Evolutionary conservation across 768 basidiomycete genomes (phyloP).

Genomic region (Hypholoma fasciculare): DNA sequence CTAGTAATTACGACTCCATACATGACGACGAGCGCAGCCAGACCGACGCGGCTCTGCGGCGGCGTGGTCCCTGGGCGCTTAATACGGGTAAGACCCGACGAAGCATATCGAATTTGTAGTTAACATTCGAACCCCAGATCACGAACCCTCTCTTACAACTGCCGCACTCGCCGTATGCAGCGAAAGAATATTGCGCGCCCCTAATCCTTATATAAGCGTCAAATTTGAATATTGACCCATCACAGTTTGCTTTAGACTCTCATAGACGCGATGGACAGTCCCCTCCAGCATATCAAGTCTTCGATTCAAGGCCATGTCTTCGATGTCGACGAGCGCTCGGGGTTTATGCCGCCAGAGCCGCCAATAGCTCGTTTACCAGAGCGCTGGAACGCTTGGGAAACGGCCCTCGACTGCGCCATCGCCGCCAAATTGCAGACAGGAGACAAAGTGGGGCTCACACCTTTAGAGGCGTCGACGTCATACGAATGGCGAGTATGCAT

Average conservation of each 20-base stretch:
- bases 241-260: too few relatives aligned
- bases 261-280: neutral
- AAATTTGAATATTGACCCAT: too few relatives aligned
- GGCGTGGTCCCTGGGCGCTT: neutral
- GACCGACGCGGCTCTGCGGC: neutral
- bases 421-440: constrained; percentile 55
- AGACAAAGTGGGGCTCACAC: constrained; percentile 44
- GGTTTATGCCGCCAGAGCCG: constrained; percentile 85
- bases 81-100: constrained; percentile 29
- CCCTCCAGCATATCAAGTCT: constrained; percentile 9
- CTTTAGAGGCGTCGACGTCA: constrained; percentile 42
- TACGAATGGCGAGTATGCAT: constrained; percentile 56
- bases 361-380: constrained; percentile 64
- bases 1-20: too few relatives aligned
- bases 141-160: too few relatives aligned
- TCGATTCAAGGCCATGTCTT: constrained; percentile 58
- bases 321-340: constrained; percentile 88
- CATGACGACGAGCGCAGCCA: too few relatives aligned
- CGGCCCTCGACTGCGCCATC: constrained; percentile 50
- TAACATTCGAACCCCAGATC: too few relatives aligned
- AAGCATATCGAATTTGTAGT: neutral
- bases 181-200: too few relatives aligned
- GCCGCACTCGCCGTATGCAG: too few relatives aligned
- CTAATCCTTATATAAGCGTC: too few relatives aligned
- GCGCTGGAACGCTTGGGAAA: constrained; percentile 77